Conservation (phyloP, 306 rosid species). For the Pyrus pyrifolia region DNA sequence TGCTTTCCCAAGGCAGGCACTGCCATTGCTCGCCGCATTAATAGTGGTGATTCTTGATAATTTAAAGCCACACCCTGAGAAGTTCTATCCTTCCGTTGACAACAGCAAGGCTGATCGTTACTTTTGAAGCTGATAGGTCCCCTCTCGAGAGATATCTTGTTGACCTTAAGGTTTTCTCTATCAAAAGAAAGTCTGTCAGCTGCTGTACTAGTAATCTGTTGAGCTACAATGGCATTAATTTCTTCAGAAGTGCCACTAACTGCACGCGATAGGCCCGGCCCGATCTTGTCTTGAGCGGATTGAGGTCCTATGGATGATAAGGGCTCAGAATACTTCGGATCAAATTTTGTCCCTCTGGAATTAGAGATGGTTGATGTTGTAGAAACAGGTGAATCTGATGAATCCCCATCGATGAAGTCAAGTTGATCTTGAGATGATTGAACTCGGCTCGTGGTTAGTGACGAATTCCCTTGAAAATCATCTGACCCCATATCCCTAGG, state of each 20-base stretch:
- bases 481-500: slow-evolving; percentile 50
- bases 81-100: slow-evolving; percentile 45
- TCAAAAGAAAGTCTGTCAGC: slow-evolving; percentile 23
- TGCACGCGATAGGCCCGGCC: slow-evolving; percentile 18
- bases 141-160: slow-evolving; percentile 21
- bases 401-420: slow-evolving; percentile 43
- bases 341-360: slow-evolving; percentile 24
- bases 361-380: slow-evolving; percentile 42
- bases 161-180: slow-evolving; percentile 19
- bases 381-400: slow-evolving; percentile 52
- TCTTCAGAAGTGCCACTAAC: slow-evolving; percentile 25
- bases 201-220: slow-evolving; percentile 5
- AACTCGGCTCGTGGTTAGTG: slow-evolving; percentile 45
- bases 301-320: slow-evolving; percentile 24
- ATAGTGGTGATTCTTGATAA: slow-evolving; percentile 33
- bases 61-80: slow-evolving; percentile 25
- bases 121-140: slow-evolving; percentile 24
- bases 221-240: slow-evolving; percentile 11
- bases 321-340: slow-evolving; percentile 18
- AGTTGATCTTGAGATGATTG: slow-evolving; percentile 47
- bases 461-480: slow-evolving; percentile 52
- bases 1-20: slow-evolving; percentile 29
- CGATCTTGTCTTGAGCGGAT: slow-evolving; percentile 17
- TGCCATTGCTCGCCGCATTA: slow-evolving; percentile 24
- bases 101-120: slow-evolving; percentile 44